These are phyloP conservation scores for Mycena haematopus DNA, from an alignment of 768 basidiomycete species.

Conservation along the genomic window DNA sequence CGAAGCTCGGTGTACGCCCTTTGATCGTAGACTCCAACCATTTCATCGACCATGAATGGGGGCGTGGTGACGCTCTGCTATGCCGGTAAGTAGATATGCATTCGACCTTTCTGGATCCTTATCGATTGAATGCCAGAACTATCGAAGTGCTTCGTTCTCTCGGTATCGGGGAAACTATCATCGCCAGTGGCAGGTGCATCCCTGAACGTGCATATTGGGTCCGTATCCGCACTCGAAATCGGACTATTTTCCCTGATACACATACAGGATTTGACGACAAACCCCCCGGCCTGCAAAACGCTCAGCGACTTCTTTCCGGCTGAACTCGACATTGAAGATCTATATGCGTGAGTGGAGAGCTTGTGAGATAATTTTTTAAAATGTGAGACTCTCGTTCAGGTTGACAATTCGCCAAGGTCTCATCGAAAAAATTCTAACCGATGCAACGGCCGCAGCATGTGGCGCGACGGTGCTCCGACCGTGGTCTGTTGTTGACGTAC, in stretches of 20 bases:
- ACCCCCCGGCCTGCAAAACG: constrained; percentile 13
- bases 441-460: neutral
- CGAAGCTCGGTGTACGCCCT: constrained; percentile 5
- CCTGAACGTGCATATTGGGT: constrained; percentile 16
- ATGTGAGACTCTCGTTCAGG: neutral
- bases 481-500: constrained; percentile 7
- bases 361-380: neutral
- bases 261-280: constrained; percentile 2
- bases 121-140: neutral
- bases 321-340: constrained; percentile 9
- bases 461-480: constrained; percentile 13
- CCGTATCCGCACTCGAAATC: neutral
- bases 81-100: constrained; percentile 1
- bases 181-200: neutral
- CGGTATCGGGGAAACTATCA: neutral
- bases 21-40: constrained; percentile 17
- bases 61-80: constrained; percentile 11
- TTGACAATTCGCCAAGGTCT: constrained; percentile 17
- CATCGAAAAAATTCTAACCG: constrained; percentile 12
- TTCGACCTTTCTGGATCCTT: too few relatives aligned
- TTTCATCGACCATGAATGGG: constrained; percentile 20
- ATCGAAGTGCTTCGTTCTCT: constrained; percentile 12
- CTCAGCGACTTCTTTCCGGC: constrained; percentile 6
- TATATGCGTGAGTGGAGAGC: constrained; percentile 9
- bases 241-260: neutral